Evolutionary conservation across 371 early-diverging fungal genomes (phyloP).

Genomic region (Mortierella sp.): DNA sequence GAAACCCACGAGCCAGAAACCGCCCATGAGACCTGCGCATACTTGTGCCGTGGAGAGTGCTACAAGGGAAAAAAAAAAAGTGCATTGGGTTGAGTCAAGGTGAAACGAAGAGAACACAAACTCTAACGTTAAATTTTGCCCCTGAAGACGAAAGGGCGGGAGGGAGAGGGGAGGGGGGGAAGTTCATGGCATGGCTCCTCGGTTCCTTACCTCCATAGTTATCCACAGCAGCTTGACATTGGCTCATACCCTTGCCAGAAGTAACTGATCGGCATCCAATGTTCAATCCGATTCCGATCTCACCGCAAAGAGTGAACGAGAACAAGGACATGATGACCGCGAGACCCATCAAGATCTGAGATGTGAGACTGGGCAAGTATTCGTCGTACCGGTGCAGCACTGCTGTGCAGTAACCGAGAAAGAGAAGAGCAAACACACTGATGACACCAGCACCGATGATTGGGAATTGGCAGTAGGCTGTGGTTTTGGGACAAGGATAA

Average conservation of each 20-base stretch:
- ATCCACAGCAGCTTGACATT: conserved; percentile 3
- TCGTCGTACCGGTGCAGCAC: conserved; percentile 28
- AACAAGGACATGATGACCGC: conserved; percentile 16
- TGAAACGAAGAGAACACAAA: not conserved
- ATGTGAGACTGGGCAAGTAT: conserved; percentile 10
- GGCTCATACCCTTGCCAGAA: not conserved
- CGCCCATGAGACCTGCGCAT: conserved; percentile 41
- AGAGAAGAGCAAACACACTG: conserved; percentile 12
- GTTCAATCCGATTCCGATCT: conserved; percentile 37
- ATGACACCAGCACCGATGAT: conserved; percentile 22
- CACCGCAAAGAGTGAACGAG: conserved; percentile 37
- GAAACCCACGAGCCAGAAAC: conserved; percentile 21
- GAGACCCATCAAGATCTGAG: conserved; percentile 8
- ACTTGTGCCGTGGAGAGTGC: conserved; percentile 35
- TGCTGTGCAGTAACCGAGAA: conserved; percentile 19
- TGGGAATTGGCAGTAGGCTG: conserved; percentile 38
- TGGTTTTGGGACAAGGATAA: too few relatives aligned
- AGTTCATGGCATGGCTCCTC: too few relatives aligned
- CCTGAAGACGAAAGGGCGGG: too few relatives aligned
- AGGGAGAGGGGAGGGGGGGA: too few relatives aligned
- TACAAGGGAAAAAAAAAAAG: not conserved
- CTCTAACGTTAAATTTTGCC: not conserved
- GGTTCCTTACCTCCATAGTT: conserved; percentile 26
- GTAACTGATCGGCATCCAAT: conserved; percentile 17
- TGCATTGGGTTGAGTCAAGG: too few relatives aligned